phyloP scores from a whole-genome alignment of 148 eudicot species.

The Cornus suecica region DNA sequence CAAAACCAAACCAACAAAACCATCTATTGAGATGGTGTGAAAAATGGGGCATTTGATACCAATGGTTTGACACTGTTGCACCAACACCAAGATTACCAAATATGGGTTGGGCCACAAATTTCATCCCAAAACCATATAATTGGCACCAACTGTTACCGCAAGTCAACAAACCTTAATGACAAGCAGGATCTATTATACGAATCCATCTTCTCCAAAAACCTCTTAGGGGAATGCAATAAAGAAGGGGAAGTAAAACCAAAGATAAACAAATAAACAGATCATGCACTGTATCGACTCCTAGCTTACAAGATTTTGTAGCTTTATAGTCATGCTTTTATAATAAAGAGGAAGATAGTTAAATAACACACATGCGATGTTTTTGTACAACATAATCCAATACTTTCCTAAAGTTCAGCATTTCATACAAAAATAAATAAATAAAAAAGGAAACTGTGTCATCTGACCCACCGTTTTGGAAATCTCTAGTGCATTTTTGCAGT shows the following conservation, averaged over 20 bases:
- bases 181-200: not conserved
- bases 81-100: too few relatives aligned
- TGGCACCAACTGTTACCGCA: too few relatives aligned
- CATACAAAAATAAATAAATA: not conserved
- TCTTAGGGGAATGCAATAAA: not conserved
- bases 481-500: constrained; percentile 68
- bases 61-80: too few relatives aligned
- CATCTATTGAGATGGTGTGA: too few relatives aligned
- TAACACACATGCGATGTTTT: not conserved
- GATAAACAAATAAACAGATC: too few relatives aligned
- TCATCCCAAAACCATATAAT: too few relatives aligned
- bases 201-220: not conserved
- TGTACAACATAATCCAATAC: constrained; percentile 1
- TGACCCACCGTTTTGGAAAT: constrained; percentile 58
- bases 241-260: not conserved
- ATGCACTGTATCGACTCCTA: not conserved
- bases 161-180: not conserved
- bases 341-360: not conserved
- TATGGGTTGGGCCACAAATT: too few relatives aligned
- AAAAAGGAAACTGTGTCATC: not conserved
- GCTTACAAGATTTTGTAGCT: not conserved
- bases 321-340: not conserved
- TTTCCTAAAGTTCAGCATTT: constrained; percentile 2
- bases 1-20: too few relatives aligned
- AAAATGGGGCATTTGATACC: too few relatives aligned